phyloP scores from a whole-genome alignment of 306 rosid genomes.

The Trifolium fragiferum region DNA sequence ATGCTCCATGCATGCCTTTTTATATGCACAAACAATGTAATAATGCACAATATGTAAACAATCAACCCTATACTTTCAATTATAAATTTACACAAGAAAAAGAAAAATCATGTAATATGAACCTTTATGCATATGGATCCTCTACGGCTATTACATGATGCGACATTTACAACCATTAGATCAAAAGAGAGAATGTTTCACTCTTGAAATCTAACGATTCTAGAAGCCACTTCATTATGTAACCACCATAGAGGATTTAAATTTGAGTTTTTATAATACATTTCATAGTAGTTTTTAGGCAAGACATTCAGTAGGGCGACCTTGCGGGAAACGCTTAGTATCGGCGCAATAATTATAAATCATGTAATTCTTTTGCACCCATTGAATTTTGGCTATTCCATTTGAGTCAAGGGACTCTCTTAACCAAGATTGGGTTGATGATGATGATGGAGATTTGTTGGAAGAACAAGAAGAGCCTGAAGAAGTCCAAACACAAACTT shows the following conservation, averaged over 20 bases:
- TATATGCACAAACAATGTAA: neutral
- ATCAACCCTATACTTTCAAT: neutral
- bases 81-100: neutral
- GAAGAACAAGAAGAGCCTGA: conserved; percentile 50
- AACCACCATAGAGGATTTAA: neutral
- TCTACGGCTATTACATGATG: neutral
- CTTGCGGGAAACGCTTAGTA: conserved; percentile 55
- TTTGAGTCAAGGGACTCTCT: conserved; percentile 43
- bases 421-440: conserved; percentile 41
- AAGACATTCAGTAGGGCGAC: conserved; percentile 45
- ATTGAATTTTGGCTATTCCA: conserved; percentile 47
- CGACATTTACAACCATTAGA: neutral
- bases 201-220: neutral
- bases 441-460: conserved; percentile 32
- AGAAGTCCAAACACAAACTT: conserved; percentile 51
- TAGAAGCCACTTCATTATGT: neutral
- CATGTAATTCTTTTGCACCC: conserved; percentile 60
- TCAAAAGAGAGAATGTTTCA: neutral
- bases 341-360: conserved; percentile 62
- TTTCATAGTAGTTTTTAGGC: neutral
- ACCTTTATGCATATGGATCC: neutral
- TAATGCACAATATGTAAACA: neutral
- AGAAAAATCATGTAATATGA: too few species aligned
- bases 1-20: neutral
- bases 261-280: neutral